phyloP scores from a whole-genome alignment of 306 rosid genomes.

The Cucumis melo region DNA sequence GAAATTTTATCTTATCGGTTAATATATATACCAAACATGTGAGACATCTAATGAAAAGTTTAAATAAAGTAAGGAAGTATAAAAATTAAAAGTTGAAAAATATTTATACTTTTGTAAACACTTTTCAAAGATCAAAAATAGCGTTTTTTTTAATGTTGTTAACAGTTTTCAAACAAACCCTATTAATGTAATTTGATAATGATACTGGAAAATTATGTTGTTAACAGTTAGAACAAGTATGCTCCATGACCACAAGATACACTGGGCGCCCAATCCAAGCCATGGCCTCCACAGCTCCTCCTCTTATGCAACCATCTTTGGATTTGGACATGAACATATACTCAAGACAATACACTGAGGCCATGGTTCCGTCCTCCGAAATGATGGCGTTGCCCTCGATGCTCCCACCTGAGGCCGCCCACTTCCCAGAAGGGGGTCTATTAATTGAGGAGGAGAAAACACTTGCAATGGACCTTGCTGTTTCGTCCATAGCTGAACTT shows the following conservation, averaged over 20 bases:
- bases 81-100: too few relatives aligned
- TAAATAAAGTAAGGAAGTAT: accelerated
- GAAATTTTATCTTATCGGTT: too few relatives aligned
- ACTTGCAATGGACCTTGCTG: conserved; percentile 60
- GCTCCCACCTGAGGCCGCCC: conserved; percentile 38
- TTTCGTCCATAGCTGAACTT: conserved; percentile 48
- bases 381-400: conserved; percentile 47
- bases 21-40: too few relatives aligned
- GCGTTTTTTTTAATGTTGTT: too few relatives aligned
- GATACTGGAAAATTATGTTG: background rate
- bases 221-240: conserved; percentile 59
- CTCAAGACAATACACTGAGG: conserved; percentile 51
- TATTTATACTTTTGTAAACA: too few relatives aligned
- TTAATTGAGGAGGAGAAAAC: conserved; percentile 63
- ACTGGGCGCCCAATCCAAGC: conserved; percentile 40
- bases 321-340: conserved; percentile 86
- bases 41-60: too few relatives aligned
- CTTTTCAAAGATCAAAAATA: too few relatives aligned
- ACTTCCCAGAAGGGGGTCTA: conserved; percentile 33
- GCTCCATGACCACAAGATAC: conserved; percentile 57
- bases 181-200: background rate
- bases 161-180: too few relatives aligned
- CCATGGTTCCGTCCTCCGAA: conserved; percentile 31
- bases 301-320: conserved; percentile 43
- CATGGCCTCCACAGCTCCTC: conserved; percentile 22